Percentiles rank a stretch among this genome's conserved stretches.
These are phyloP conservation scores for Microdochium paspali DNA, from an alignment of 2,329 filamentous ascomycete species.

Conservation along the genomic window DNA sequence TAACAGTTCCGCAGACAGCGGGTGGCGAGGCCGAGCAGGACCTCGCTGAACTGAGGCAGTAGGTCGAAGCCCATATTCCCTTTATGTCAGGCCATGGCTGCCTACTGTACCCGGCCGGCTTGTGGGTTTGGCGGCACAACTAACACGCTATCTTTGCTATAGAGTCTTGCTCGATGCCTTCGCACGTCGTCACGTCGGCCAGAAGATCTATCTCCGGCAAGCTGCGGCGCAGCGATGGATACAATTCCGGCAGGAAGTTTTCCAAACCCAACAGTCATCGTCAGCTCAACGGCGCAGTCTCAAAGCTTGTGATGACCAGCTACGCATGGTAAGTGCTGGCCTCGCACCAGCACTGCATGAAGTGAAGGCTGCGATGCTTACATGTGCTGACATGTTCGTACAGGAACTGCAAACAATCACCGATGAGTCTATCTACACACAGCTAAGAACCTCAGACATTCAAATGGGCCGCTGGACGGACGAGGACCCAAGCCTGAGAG, in stretches of 20 bases:
- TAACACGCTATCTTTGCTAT: neutral
- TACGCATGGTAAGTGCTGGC: conserved; percentile 39
- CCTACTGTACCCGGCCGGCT: no score
- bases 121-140: no score
- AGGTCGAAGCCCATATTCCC: conserved; percentile 17
- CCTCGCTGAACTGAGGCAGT: conserved; percentile 56
- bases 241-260: conserved; percentile 39
- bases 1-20: conserved; percentile 40
- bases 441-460: conserved; percentile 43
- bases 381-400: neutral
- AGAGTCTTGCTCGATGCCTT: conserved; percentile 52
- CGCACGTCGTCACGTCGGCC: conserved; percentile 51
- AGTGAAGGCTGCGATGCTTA: no score
- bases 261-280: conserved; percentile 40
- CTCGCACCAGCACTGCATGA: no score
- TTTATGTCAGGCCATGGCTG: no score
- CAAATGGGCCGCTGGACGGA: conserved; percentile 50
- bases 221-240: conserved; percentile 51
- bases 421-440: conserved; percentile 48
- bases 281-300: conserved; percentile 38
- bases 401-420: conserved; percentile 49
- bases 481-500: conserved; percentile 50
- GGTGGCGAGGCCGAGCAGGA: conserved; percentile 49
- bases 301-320: conserved; percentile 43
- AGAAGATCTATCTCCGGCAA: conserved; percentile 56